Evolutionary conservation across 169 alveolate species (phyloP), one percentile per base, ranked within the genome.

Genomic region (Cryptosporidium parvum): DNA sequence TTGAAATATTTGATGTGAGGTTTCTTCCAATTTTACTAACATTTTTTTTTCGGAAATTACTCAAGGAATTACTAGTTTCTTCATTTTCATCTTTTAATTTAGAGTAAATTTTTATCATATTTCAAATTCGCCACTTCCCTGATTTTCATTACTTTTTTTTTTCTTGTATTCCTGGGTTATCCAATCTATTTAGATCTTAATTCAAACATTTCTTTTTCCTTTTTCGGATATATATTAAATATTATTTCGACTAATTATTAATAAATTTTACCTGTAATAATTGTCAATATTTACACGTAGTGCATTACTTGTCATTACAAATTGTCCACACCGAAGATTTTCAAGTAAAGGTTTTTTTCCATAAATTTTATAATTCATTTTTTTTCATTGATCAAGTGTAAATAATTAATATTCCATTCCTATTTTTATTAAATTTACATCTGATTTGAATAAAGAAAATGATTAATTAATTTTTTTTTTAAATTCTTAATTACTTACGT

Each of bases 281-380:
- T 48, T 8, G 67, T 56, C 67, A 56, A 56, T 56, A 21, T 56
- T 56, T 56, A 56, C 67, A 56, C 67, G 67, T 56, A 56, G 26
- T 56, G 67, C 67, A 56, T 56, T 56, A 56, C 67, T 56, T 56
- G 67, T 56, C 35, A 56, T 56, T 56, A 23, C 67, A 65, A 65
- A 65, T 65, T 65, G 29, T 65, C 72, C 72, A 65, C 72, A 65
- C 72, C 67, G 21, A 16, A 56, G 67, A 0, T 56, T 56, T 56
- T 56, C 67, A 56, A 56, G 67, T 56, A 56, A 56, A 10, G 67
- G n/a, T 48, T 48, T 48, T 48, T 44, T 48, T 48, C 48, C 16
- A 42, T 48, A 48, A 48, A 48, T 48, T 48, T 14, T 16, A 48
- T 3, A 48, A 48, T 14, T 5, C 23, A 48, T 14, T 48, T 48